These are phyloP conservation scores for Coprinellus micaceus DNA, from an alignment of 768 basidiomycete species.

Conservation along the genomic window DNA sequence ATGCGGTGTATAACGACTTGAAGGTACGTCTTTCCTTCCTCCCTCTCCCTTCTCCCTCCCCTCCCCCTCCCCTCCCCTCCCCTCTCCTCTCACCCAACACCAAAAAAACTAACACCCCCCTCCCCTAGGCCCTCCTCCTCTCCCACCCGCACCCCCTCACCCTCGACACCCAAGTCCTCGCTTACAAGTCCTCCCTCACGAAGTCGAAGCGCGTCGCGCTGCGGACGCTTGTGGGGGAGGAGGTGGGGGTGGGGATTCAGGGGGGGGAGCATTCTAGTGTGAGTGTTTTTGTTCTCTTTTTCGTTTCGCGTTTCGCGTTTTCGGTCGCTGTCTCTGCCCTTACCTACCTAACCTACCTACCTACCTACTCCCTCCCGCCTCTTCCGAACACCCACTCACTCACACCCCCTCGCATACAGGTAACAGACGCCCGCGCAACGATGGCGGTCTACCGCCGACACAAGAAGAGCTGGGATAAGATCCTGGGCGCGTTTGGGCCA, in stretches of 20 bases:
- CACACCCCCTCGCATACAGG: slow-evolving; percentile 40
- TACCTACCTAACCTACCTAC: too few species aligned
- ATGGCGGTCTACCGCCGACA: slow-evolving; percentile 90
- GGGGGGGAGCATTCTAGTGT: slow-evolving; percentile 89
- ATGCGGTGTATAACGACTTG: slow-evolving; percentile 88
- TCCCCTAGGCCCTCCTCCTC: slow-evolving; percentile 69
- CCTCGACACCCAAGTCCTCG: slow-evolving; percentile 68
- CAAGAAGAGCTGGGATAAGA: slow-evolving; percentile 78
- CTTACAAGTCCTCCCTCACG: slow-evolving; percentile 54
- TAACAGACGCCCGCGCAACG: slow-evolving; percentile 89
- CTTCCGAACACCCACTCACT: too few species aligned
- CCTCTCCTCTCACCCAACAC: slow-evolving; percentile 11
- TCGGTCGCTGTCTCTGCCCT: neutral
- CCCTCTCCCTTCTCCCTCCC: neutral
- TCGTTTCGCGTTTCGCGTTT: neutral
- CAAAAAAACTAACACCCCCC: too few species aligned
- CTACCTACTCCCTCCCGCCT: too few species aligned
- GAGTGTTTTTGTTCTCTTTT: slow-evolving; percentile 24
- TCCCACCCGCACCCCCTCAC: slow-evolving; percentile 63
- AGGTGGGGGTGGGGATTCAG: slow-evolving; percentile 79
- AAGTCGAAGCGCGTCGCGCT: slow-evolving; percentile 71
- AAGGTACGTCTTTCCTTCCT: slow-evolving; percentile 47
- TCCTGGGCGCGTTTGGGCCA: slow-evolving; percentile 24
- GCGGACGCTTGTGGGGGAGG: slow-evolving; percentile 73
- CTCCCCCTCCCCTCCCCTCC: neutral